Base-by-base conservation (phyloP, 805 yeast genomes). In the Scheffersomyces spartinae region DNA sequence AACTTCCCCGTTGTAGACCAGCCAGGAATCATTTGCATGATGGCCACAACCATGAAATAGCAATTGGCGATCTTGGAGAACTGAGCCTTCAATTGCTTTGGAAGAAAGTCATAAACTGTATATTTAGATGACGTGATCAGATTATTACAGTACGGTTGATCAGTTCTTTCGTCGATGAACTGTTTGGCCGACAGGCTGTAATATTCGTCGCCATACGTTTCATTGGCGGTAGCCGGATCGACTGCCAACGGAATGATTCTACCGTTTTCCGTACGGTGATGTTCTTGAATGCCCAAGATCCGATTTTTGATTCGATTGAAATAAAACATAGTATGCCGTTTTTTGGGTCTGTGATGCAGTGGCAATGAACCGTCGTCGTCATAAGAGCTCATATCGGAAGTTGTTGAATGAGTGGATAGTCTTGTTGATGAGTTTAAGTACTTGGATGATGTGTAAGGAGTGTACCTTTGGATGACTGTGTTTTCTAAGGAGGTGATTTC, bases 1-100 rank as follows among this genome's bases (percentile, higher is more conserved):
- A 74, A 84, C 8, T 85, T 79, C 32, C 97, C 98, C 0, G 98
- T 91, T 5, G 98, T 84, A 1, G 95, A 83, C 96, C 95, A 91
- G 2, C 85, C 72, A 1, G 98, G 97, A 24, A 91, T 77, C 86
- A 88, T 76, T 47, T 91, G 98, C 61, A 91, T 60, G 33, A 91
- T 79, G 2, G 97, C 86, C 10, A 91, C 91, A 3, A 74, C 63
- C 68, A 91, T 55, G 52, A 91, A 91, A 49, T 91, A 88, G 33
- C 86, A 63, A 46, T 91, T 91, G 15, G 98, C 98, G 23, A 91
- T 43, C 45, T 84, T 88, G 13, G 94, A 83, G 43, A 91, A 88
- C 50, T 91, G 98, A 3, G 91, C 94, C 34, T 72, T 64, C 19
- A 91, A 49, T 44, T 91, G 96, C 34, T 86, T 71, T 2, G 98